Conservation (phyloP, 495 filamentous ascomycete genomes). For the Penicillium daleae region DNA sequence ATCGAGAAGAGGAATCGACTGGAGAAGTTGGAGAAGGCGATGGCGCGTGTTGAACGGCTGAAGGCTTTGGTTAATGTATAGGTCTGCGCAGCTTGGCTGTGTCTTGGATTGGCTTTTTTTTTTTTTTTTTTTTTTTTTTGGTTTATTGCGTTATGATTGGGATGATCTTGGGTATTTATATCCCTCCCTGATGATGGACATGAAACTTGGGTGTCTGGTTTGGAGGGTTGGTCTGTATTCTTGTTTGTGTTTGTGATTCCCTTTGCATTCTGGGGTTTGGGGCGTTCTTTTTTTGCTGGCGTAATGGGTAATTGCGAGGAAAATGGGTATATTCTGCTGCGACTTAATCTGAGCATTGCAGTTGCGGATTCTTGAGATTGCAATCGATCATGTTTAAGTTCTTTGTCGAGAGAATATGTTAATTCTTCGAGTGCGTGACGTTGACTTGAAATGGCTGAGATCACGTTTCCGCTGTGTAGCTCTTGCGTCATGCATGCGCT, state of each 20-base stretch:
- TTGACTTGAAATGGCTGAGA: background rate
- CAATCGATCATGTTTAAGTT: background rate
- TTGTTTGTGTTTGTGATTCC: slow-evolving; percentile 14
- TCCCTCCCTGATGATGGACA: slow-evolving; percentile 14
- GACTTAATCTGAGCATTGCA: background rate
- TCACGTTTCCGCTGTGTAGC: slow-evolving; percentile 9
- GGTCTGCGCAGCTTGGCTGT: slow-evolving; percentile 1
- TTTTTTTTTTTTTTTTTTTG: no score
- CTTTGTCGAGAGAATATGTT: background rate
- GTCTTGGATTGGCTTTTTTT: no score
- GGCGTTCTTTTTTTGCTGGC: background rate
- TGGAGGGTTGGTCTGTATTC: slow-evolving; percentile 1
- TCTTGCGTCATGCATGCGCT: slow-evolving; percentile 20
- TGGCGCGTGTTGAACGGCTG: slow-evolving; percentile 75
- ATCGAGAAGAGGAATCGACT: slow-evolving; percentile 70
- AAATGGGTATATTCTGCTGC: background rate
- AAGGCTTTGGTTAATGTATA: slow-evolving; percentile 65
- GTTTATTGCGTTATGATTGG: slow-evolving; percentile 28
- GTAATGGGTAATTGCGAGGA: background rate
- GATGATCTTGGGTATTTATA: slow-evolving; percentile 22
- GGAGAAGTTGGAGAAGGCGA: slow-evolving; percentile 76
- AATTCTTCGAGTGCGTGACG: background rate
- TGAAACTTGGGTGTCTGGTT: slow-evolving; percentile 17
- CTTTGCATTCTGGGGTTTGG: slow-evolving; percentile 4
- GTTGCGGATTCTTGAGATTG: background rate